These are phyloP conservation scores for Cenchrus americanus DNA, from an alignment of 176 grass and related monocot genomes.

Conservation along the genomic window DNA sequence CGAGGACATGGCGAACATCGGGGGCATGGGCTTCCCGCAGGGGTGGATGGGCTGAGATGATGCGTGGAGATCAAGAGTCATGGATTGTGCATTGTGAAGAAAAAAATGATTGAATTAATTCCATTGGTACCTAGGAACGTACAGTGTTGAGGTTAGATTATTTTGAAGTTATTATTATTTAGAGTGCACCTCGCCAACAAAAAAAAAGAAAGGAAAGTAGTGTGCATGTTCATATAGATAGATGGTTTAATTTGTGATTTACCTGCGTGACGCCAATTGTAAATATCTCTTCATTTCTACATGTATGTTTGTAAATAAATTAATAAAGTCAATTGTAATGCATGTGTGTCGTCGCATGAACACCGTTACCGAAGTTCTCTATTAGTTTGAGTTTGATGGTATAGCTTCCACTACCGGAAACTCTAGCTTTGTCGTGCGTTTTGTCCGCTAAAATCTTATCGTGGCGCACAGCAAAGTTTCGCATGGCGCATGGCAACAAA, in stretches of 20 bases:
- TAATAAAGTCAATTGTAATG: conserved; percentile 14
- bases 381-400: too few species aligned
- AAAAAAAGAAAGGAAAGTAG: not conserved
- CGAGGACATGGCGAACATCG: conserved; percentile 48
- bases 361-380: too few species aligned
- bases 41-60: conserved; percentile 46
- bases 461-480: too few species aligned
- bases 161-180: not conserved
- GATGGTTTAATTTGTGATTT: conserved; percentile 10
- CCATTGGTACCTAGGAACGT: conserved; percentile 30
- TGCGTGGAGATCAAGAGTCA: not conserved
- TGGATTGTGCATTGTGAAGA: conserved; percentile 1
- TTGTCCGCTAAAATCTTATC: too few species aligned
- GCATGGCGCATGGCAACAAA: too few species aligned
- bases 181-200: not conserved
- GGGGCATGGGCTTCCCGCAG: conserved; percentile 51
- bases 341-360: not conserved
- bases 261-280: conserved; percentile 23
- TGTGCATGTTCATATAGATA: conserved; percentile 15
- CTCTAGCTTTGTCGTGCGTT: too few species aligned
- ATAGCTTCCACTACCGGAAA: too few species aligned
- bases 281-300: conserved; percentile 9
- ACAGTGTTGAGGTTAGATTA: conserved; percentile 40
- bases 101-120: conserved; percentile 52
- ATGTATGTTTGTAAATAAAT: conserved; percentile 23